phyloP scores from a whole-genome alignment of 257 asterid genomes.

The Lithospermum erythrorhizon region DNA sequence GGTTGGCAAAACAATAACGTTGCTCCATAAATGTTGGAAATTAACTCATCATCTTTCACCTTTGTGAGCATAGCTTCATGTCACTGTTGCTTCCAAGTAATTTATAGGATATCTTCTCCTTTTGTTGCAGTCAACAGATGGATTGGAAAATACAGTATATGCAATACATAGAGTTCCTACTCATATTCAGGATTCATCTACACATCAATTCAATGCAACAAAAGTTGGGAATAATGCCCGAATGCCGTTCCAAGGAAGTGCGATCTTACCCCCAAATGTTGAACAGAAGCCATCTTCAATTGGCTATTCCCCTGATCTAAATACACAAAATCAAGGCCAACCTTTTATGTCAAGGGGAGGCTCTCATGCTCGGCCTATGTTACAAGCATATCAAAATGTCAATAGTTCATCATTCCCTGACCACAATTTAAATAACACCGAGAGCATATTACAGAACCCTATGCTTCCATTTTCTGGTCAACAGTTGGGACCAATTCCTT shows the following conservation, averaged over 20 bases:
- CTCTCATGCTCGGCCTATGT: constrained; percentile 28
- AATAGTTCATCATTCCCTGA: no score
- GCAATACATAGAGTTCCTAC: constrained; percentile 26
- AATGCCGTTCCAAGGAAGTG: constrained; percentile 22
- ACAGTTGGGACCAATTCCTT: constrained; percentile 17
- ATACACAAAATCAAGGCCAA: constrained; percentile 31
- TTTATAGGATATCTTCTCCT: background rate
- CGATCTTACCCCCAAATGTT: constrained; percentile 21
- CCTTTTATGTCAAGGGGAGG: constrained; percentile 27
- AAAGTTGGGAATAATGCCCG: constrained; percentile 23
- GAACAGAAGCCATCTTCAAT: constrained; percentile 30
- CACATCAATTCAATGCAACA: constrained; percentile 27
- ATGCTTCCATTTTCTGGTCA: constrained; percentile 7
- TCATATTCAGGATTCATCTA: constrained; percentile 29
- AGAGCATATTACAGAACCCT: no score
- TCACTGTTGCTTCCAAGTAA: background rate
- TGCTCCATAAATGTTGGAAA: background rate
- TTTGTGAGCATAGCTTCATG: background rate
- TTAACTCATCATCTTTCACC: background rate
- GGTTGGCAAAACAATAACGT: no score
- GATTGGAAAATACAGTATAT: constrained; percentile 26
- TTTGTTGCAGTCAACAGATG: constrained; percentile 44
- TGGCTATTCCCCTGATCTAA: constrained; percentile 29
- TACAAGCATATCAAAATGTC: constrained; percentile 21
- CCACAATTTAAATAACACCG: background rate